These are phyloP conservation scores for Populus pruinosa DNA, from an alignment of 345 rosid species.

Conservation along the genomic window DNA sequence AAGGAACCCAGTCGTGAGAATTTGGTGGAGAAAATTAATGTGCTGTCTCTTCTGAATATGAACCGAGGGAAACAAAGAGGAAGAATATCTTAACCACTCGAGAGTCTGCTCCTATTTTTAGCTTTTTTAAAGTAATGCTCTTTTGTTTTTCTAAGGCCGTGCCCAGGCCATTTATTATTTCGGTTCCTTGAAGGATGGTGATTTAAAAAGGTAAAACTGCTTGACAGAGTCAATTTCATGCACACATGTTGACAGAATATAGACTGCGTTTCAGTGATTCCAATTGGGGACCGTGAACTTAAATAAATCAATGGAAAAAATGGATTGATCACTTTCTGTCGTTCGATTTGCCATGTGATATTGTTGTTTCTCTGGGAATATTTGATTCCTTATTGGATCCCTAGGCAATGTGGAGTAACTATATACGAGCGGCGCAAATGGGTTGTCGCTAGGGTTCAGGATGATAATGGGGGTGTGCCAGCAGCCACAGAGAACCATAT, in stretches of 20 bases:
- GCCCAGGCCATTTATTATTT: constrained; percentile 5
- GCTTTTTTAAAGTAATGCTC: constrained; percentile 3
- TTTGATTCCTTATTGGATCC: neutral
- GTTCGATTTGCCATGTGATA: neutral
- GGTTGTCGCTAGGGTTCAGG: neutral
- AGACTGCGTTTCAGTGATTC: constrained; percentile 13
- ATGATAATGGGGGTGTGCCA: neutral
- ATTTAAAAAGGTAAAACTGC: constrained; percentile 4
- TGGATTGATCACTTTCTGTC: neutral
- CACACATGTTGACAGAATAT: neutral
- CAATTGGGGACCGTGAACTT: neutral
- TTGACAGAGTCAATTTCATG: neutral
- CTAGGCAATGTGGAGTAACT: neutral
- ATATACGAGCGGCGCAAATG: neutral
- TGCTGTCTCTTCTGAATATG: constrained; percentile 12
- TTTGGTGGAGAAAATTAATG: constrained; percentile 31
- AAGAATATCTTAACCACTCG: constrained; percentile 30
- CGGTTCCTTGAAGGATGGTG: constrained; percentile 11
- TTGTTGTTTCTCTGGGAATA: constrained; percentile 3
- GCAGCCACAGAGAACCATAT: neutral
- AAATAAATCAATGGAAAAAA: neutral
- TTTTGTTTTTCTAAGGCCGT: neutral
- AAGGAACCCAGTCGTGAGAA: constrained; percentile 8
- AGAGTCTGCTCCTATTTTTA: constrained; percentile 10
- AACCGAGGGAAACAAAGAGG: constrained; percentile 21